phyloP scores from a whole-genome alignment of 2,329 filamentous ascomycete species.

The Sporothrix dimorphospora region DNA sequence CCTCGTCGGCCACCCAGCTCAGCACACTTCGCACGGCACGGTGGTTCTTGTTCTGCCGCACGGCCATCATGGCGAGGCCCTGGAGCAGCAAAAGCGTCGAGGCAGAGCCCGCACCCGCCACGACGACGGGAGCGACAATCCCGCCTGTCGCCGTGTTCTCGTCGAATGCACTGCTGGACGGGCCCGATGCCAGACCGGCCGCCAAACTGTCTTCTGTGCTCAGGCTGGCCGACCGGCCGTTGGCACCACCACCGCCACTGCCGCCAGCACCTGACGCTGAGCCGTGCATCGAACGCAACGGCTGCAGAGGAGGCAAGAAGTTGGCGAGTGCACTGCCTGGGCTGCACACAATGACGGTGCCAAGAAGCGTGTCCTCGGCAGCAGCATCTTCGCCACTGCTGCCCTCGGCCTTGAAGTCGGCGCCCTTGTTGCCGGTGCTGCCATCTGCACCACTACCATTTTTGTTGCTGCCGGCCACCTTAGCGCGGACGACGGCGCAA shows the following conservation, averaged over 20 bases:
- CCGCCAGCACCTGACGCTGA: constrained; percentile 40
- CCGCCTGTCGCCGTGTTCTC: constrained; percentile 65
- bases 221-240: constrained; percentile 22
- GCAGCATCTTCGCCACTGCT: constrained; percentile 62
- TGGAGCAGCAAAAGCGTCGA: constrained; percentile 61
- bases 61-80: constrained; percentile 77
- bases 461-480: constrained; percentile 41
- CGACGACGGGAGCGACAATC: constrained; percentile 79
- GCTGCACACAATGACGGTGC: constrained; percentile 79
- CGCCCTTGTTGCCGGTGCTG: not conserved
- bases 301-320: constrained; percentile 69
- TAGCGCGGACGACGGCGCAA: constrained; percentile 83
- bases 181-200: not conserved
- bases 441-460: not conserved
- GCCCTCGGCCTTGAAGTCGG: not conserved
- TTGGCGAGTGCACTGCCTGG: constrained; percentile 68
- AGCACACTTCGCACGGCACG: constrained; percentile 73
- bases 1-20: constrained; percentile 77
- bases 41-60: constrained; percentile 79
- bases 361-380: constrained; percentile 68
- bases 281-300: constrained; percentile 37
- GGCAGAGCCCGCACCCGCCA: constrained; percentile 66
- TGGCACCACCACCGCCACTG: not conserved
- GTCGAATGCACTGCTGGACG: not conserved
- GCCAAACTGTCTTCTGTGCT: constrained; percentile 24